Base-by-base conservation (phyloP, 768 basidiomycete genomes). In the Cystobasidium ongulense region DNA sequence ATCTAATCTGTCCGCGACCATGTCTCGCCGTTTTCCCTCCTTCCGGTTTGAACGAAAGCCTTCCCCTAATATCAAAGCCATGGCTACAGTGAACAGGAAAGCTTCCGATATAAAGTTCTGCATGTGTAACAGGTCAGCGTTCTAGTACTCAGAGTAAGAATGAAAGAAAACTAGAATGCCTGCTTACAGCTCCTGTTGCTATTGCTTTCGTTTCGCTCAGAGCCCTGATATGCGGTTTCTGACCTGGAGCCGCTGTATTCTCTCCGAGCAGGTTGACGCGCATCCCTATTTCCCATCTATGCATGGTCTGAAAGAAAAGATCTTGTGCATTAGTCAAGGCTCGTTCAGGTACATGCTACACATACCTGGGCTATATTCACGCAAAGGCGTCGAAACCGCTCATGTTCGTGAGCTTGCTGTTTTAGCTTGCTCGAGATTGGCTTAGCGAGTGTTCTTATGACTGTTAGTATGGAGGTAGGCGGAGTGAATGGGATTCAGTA, bases 171-270 rank as follows among this genome's bases (percentile, higher is more conserved):
- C 38, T 29, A 3, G 27, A 50, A 11, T 59, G 25, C 27, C 13
- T 59, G 25, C 57, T 59, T 59, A 59, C 57, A 1, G 72, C 59
- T 41, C 59, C 59, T 1, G 63, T 52, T 35, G 59, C 62, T 63
- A 73, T 73, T 23, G 72, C 72, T 36, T 73, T 73, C 5, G 72
- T 50, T 41, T 73, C 72, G 63, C 63, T 73, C 72, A 73, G 66
- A 17, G 63, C 29, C 21, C 72, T 15, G 29, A 71, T 73, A 39
- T 73, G 72, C 21, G 72, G 62, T 23, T 65, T 63, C 27, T 31
- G 25, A 33, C 64, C 39, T 4, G 38, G 33, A 5, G 62, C 21
- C 4, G 36, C 54, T 31, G 31, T n/a, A 21, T 31, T 59, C 41
- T 73, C 72, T 5, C 72, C 63, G 18, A 73, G 72, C 1, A 73